Evolutionary conservation across 257 asterid species (phyloP).

Genomic region (Ajuga chamaepitys): DNA sequence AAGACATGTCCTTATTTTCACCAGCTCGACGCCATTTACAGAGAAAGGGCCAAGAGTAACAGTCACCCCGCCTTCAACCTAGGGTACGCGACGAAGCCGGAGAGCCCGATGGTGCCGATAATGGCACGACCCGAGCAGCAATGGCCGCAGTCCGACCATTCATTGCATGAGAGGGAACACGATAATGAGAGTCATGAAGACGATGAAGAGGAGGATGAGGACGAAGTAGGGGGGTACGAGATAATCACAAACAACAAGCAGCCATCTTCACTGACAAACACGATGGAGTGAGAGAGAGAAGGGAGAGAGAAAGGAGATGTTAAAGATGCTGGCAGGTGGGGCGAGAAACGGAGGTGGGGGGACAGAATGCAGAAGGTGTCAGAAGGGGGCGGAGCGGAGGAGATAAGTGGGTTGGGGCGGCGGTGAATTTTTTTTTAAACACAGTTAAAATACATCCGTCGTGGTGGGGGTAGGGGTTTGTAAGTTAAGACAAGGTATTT

Average conservation of each 20-base stretch:
- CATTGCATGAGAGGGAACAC: conserved; percentile 27
- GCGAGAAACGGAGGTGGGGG: conserved; percentile 9
- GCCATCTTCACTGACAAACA: conserved; percentile 35
- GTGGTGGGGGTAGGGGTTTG: conserved; percentile 11
- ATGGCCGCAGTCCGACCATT: conserved; percentile 50
- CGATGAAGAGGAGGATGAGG: conserved; percentile 44
- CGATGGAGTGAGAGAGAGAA: conserved; percentile 24
- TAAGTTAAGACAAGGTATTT: conserved; percentile 17
- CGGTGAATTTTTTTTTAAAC: not conserved
- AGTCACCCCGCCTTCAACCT: too few relatives aligned
- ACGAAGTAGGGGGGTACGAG: conserved; percentile 46
- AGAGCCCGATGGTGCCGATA: conserved; percentile 46
- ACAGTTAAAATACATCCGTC: conserved; percentile 9
- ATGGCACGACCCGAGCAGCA: conserved; percentile 96
- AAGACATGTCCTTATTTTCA: conserved; percentile 91
- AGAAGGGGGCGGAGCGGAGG: conserved; percentile 22
- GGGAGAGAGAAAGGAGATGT: not conserved
- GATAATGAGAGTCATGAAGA: conserved; percentile 26
- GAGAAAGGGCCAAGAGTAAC: conserved; percentile 38
- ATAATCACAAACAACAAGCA: conserved; percentile 52
- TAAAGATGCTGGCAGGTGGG: conserved; percentile 28
- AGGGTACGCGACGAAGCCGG: conserved; percentile 22
- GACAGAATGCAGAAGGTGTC: conserved; percentile 34
- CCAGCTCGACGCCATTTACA: conserved; percentile 79
- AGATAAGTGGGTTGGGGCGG: conserved; percentile 24